Conservation (phyloP, 495 filamentous ascomycete genomes). For the Rhypophila decipiens region DNA sequence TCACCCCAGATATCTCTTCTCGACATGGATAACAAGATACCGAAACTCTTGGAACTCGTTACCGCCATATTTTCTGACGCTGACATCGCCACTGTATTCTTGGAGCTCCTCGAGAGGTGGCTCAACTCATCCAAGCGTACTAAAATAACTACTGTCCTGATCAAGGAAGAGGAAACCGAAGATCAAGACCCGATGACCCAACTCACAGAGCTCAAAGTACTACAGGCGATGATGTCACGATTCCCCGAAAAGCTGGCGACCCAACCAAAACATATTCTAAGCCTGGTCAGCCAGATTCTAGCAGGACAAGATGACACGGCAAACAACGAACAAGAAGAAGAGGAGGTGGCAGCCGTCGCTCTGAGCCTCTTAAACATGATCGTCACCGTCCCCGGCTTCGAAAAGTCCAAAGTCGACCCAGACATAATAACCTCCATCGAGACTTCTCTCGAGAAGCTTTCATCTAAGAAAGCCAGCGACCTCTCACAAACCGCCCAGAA, state of each 20-base stretch:
- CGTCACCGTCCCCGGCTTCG: constrained; percentile 56
- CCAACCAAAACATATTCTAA: constrained; percentile 55
- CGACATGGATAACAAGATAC: constrained; percentile 42
- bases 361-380: constrained; percentile 64
- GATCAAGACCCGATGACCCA: constrained; percentile 39
- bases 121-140: constrained; percentile 31
- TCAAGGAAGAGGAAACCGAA: constrained; percentile 29
- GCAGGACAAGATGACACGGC: constrained; percentile 12
- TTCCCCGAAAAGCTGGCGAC: constrained; percentile 63
- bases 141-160: constrained; percentile 7
- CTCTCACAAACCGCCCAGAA: constrained; percentile 49
- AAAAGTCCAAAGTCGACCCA: constrained; percentile 39
- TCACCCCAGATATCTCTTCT: constrained; percentile 5
- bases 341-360: constrained; percentile 52
- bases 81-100: constrained; percentile 55
- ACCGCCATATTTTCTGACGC: constrained; percentile 46
- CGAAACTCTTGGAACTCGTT: constrained; percentile 51
- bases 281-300: constrained; percentile 55
- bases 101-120: constrained; percentile 58
- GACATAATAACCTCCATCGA: constrained; percentile 47
- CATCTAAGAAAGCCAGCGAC: constrained; percentile 20
- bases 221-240: constrained; percentile 60
- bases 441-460: constrained; percentile 39
- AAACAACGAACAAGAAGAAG: constrained; percentile 26
- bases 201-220: constrained; percentile 55